phyloP scores from a whole-genome alignment of 805 yeast genomes.

The Starmera pachycereana region DNA sequence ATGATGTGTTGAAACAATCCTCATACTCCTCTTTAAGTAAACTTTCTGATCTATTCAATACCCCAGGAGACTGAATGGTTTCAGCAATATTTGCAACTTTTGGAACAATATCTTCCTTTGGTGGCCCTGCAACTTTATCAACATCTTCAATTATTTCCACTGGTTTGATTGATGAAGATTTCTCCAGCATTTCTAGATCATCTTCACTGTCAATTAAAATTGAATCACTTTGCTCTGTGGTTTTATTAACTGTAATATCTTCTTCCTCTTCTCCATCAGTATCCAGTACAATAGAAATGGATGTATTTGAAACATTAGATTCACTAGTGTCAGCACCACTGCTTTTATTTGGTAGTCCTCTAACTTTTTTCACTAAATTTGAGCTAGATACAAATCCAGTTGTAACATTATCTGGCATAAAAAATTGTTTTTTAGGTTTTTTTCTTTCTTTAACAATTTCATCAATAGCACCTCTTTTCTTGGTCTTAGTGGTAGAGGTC shows the following conservation, averaged over 20 bases:
- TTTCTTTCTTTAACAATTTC: conserved; percentile 2
- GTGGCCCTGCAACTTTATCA: too few relatives aligned
- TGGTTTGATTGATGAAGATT: too few relatives aligned
- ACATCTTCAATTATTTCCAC: too few relatives aligned
- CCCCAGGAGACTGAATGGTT: too few relatives aligned
- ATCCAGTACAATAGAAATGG: conserved; percentile 4
- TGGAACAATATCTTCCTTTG: too few relatives aligned
- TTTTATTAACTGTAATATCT: neutral
- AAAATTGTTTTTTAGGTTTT: conserved; percentile 36
- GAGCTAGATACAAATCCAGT: conserved; percentile 53
- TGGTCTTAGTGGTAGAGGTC: neutral
- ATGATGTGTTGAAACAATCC: too few relatives aligned
- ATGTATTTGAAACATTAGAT: neutral
- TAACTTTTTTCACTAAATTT: conserved; percentile 28
- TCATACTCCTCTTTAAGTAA: too few relatives aligned
- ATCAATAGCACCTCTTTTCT: neutral
- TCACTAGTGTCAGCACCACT: neutral
- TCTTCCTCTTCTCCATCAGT: conserved; percentile 5
- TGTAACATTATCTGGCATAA: conserved; percentile 65
- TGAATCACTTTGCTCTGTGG: too few relatives aligned
- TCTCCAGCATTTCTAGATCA: too few relatives aligned
- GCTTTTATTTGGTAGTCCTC: neutral
- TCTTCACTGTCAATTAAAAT: too few relatives aligned
- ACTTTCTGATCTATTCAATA: too few relatives aligned
- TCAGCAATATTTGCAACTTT: too few relatives aligned